These are phyloP conservation scores for Rhamnella rubrinervis DNA, from an alignment of 331 rosid species.

Conservation along the genomic window DNA sequence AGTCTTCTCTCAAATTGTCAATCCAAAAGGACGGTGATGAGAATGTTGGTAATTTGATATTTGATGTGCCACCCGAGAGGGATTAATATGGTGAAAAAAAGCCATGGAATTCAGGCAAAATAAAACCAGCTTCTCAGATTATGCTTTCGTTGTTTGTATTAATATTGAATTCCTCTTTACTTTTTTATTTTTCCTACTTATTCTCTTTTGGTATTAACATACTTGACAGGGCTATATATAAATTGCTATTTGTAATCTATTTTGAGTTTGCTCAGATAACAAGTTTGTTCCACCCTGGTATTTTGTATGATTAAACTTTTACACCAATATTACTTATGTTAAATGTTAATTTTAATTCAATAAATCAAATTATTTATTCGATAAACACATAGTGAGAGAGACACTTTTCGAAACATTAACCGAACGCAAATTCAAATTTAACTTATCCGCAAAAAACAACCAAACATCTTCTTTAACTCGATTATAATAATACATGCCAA, in stretches of 20 bases:
- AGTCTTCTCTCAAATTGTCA: slow-evolving; percentile 60
- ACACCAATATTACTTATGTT: background rate
- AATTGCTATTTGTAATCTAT: slow-evolving; percentile 16
- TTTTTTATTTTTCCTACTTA: background rate
- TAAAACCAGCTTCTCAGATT: slow-evolving; percentile 11
- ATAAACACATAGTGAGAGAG: no score
- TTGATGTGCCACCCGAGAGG: slow-evolving; percentile 8
- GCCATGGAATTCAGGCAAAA: slow-evolving; percentile 37
- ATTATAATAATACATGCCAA: background rate
- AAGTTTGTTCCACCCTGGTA: slow-evolving; percentile 25
- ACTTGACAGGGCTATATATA: slow-evolving; percentile 26
- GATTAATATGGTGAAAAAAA: slow-evolving; percentile 24
- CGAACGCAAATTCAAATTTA: background rate
- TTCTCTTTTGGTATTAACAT: slow-evolving; percentile 13
- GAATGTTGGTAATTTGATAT: background rate
- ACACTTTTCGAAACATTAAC: background rate
- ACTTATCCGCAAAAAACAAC: background rate
- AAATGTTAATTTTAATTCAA: no score
- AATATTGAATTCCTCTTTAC: slow-evolving; percentile 19
- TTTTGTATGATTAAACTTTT: slow-evolving; percentile 24
- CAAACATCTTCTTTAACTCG: background rate
- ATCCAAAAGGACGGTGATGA: slow-evolving; percentile 53
- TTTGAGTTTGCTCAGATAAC: slow-evolving; percentile 15
- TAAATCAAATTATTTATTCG: no score
- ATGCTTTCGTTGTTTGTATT: slow-evolving; percentile 29